Evolutionary conservation across 1,284 basidiomycete species (phyloP).

Genomic region (Butyriboletus appendiculatus): DNA sequence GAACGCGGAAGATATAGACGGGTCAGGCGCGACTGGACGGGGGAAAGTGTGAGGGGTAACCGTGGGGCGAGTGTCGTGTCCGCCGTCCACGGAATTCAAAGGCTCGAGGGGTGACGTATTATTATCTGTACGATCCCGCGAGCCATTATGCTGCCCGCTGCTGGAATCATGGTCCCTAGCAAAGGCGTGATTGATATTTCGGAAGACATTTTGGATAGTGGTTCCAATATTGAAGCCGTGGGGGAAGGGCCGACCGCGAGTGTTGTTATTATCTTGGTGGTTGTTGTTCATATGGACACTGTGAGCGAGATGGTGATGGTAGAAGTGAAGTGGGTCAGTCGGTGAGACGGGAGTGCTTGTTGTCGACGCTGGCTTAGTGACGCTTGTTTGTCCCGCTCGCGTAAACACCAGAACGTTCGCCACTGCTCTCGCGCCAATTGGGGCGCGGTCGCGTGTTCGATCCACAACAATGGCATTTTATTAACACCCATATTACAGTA

Average conservation of each 20-base stretch:
- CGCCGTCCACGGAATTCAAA: not conserved
- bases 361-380: conserved; percentile 9
- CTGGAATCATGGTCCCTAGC: conserved; percentile 6
- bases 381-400: conserved; percentile 26
- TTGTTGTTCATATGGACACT: conserved; percentile 29
- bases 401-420: conserved; percentile 36
- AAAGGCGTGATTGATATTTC: conserved; percentile 37
- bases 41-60: conserved; percentile 8
- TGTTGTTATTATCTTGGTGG: conserved; percentile 8
- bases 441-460: conserved; percentile 14
- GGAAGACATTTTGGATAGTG: conserved; percentile 31
- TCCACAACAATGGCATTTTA: conserved; percentile 4
- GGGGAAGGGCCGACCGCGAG: conserved; percentile 17
- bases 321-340: conserved; percentile 12
- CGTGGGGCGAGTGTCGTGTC: conserved; percentile 3
- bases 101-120: conserved; percentile 4
- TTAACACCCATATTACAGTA: not conserved
- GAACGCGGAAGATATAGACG: conserved; percentile 3
- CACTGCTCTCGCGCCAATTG: not conserved
- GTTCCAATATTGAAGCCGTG: conserved; percentile 29
- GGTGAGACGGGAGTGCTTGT: not conserved
- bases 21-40: not conserved
- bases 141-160: not conserved
- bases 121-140: not conserved
- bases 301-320: conserved; percentile 21